Base-by-base conservation (phyloP, 2,329 filamentous ascomycete species). In the Remersonia thermophila region DNA sequence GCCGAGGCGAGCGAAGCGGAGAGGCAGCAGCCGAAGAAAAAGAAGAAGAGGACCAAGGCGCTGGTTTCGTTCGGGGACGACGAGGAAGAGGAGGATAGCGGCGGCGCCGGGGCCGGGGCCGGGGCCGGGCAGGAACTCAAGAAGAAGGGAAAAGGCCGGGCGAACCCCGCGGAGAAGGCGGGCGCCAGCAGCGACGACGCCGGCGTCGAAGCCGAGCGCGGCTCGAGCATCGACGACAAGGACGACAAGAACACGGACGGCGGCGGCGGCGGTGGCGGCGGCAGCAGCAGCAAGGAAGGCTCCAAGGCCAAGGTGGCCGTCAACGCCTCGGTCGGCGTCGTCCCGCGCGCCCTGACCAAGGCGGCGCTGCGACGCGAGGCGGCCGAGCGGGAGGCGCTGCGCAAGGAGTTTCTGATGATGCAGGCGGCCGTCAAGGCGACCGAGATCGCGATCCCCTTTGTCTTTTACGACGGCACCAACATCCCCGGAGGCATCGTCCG, bases 381-480 rank as follows among this genome's bases (percentile, higher is more conserved):
- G 6, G 71, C 79, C 39, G 74, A 82, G 44, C 71, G 83, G 44
- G 84, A 91, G 49, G 60, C 71, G 11, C 62, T 89, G 33, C 71
- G 83, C 8, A 82, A 80, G 43, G 80, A 96, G 52, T 98, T 94
- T 50, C 56, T 93, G 31, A 66, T 66, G 8, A 71, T 89, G 40
- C 91, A 95, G 55, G 84, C 93, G 43, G 75, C 78, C 0, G 82
- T 96, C 46, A 94, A 93, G 61, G 75, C 76, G 14, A 87, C 86
- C 7, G 87, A 95, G 52, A 83, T 98, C 37, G 70, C 82, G 12
- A 80, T 98, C 23, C 91, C 91, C 0, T 98, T 96, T 57, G 84
- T 96, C 3, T 96, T 96, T 55, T 96, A 95, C 61, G 89, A 96
- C 48, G 91, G 91, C 12, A 84, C 84, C 15, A 89, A 93, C 55